Conservation (phyloP, 2,329 filamentous ascomycete species). For the Ascochyta fabae region DNA sequence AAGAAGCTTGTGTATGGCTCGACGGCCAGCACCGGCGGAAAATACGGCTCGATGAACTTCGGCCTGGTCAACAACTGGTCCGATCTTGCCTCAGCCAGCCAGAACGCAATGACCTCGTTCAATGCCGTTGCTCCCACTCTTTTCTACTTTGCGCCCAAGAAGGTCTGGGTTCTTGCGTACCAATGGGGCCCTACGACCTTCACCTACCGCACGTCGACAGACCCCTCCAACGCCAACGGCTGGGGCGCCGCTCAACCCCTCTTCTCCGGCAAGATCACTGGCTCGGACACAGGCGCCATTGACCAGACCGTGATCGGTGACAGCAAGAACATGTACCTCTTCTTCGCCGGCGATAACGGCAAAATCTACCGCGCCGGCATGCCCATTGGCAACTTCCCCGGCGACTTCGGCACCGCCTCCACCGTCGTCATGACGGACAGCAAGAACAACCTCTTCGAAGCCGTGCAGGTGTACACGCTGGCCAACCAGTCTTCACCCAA, state of each 20-base stretch:
- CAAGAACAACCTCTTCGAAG: conserved; percentile 67
- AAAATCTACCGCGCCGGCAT: conserved; percentile 69
- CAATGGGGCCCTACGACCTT: conserved; percentile 69
- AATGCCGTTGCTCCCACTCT: conserved; percentile 65
- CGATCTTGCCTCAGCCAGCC: conserved; percentile 58
- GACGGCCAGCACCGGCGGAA: conserved; percentile 51
- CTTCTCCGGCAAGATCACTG: conserved; percentile 62
- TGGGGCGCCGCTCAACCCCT: conserved; percentile 64
- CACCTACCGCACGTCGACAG: conserved; percentile 64
- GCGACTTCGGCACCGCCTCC: conserved; percentile 61
- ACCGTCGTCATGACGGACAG: conserved; percentile 61
- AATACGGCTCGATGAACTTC: conserved; percentile 67
- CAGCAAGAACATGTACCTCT: conserved; percentile 67
- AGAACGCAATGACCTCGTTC: conserved; percentile 57
- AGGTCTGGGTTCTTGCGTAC: conserved; percentile 69
- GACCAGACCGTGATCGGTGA: conserved; percentile 71
- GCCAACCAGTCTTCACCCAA: conserved; percentile 54
- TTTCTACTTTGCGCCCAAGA: conserved; percentile 68
- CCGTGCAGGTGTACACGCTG: conserved; percentile 70
- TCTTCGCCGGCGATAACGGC: conserved; percentile 72
- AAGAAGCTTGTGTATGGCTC: conserved; percentile 68
- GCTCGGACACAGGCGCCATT: conserved; percentile 62
- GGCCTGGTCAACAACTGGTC: conserved; percentile 61
- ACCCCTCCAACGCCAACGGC: conserved; percentile 64
- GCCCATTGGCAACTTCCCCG: conserved; percentile 67